Percentiles rank a stretch among this genome's conserved stretches.
phyloP scores from a whole-genome alignment of 306 rosid genomes.

The Boehmeria nivea region DNA sequence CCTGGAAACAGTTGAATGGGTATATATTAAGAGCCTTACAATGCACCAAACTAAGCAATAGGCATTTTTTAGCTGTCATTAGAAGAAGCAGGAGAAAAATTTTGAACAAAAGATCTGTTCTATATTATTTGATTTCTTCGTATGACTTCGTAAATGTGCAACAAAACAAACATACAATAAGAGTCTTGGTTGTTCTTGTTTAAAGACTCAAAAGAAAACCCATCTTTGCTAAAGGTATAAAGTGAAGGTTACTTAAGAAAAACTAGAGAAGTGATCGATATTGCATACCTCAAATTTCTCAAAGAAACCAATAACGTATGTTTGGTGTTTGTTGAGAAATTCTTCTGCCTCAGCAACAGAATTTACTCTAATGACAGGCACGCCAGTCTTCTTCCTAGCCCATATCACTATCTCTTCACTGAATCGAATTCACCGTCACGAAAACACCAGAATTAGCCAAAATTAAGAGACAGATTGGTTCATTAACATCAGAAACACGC shows the following conservation, averaged over 20 bases:
- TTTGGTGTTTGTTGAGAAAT: conserved; percentile 53
- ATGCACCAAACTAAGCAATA: too few species aligned
- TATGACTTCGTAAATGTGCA: too few species aligned
- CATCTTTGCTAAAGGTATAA: neutral
- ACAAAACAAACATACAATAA: too few species aligned
- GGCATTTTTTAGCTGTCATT: too few species aligned
- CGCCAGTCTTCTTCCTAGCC: conserved; percentile 73
- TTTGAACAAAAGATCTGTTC: too few species aligned
- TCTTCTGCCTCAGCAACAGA: conserved; percentile 47
- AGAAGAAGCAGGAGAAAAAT: too few species aligned
- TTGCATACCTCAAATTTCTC: conserved; percentile 60
- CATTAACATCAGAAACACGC: too few species aligned
- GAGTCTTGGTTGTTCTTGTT: too few species aligned
- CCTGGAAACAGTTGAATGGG: conserved; percentile 34
- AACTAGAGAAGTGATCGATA: neutral
- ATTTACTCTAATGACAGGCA: conserved; percentile 55
- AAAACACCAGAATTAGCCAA: too few species aligned
- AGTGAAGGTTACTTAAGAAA: neutral
- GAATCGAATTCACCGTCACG: conserved; percentile 23
- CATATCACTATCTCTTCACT: conserved; percentile 87
- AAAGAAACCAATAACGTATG: conserved; percentile 59
- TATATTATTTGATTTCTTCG: too few species aligned
- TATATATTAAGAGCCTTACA: conserved; percentile 1
- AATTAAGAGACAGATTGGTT: too few species aligned
- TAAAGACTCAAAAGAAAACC: too few species aligned